Base-by-base conservation (phyloP, 1,284 basidiomycete species). In the Albatrellus sp. region DNA sequence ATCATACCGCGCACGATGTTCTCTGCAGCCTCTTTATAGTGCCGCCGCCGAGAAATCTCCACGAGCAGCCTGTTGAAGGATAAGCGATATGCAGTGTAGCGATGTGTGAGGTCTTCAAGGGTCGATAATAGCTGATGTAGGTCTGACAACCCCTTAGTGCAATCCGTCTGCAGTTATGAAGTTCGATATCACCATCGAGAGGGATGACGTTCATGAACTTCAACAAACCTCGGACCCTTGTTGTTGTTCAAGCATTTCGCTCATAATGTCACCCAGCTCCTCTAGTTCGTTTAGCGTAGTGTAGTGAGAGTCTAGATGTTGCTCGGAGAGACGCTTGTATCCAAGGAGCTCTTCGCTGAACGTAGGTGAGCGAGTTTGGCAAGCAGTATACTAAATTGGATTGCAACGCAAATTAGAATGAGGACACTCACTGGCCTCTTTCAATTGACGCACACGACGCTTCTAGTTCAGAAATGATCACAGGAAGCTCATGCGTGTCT, bases 241-340 rank as follows among this genome's bases (percentile, higher is more conserved):
- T 56, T 87, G 83, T 14, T 68, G 71, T 34, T 70, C 67, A 5
- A 88, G 60, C 80, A 88, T 86, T 43, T 81, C 77, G 0, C 67
- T 64, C 77, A 89, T 85, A 43, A 86, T 82, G 16, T 80, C 75
- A 1, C 78, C 83, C 3, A 89, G 67, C 52, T 81, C 77, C 38
- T 87, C 82, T 12, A 89, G 65, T 52, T 80, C 73, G 40, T 73
- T 67, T n/a, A 87, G 59, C 5, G 66, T 70, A 19, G 52, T 59
- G 17, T 60, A 56, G 19, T 80, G 69, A 34, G 66, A 63, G 7
- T 69, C 64, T 5, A 83, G 54, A 49, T 72, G 68, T 42, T 65
- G 63, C 46, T 70, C 63, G 16, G 66, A 60, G 10, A 56, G 54
- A 12, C 60, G 59, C 52, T 74, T 75, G 2, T 66, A 64, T 4